Evolutionary conservation across 192 early-diverging fungal genomes (phyloP).

Genomic region (Obelidium mucronatum): DNA sequence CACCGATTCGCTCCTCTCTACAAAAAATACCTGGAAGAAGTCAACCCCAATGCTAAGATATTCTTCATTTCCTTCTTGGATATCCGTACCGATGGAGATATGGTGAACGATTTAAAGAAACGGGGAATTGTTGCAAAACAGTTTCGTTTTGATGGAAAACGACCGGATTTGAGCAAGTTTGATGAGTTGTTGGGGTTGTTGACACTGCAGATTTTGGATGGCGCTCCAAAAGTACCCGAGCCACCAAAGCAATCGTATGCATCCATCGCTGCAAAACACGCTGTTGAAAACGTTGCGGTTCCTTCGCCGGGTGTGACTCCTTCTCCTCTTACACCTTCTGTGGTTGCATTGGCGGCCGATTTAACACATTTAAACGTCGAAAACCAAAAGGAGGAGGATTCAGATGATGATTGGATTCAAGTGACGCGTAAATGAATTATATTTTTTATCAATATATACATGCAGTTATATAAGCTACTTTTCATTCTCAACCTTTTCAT

Average conservation of each 20-base stretch:
- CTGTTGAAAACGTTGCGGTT: not conserved
- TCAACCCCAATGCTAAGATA: conserved; percentile 37
- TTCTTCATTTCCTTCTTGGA: conserved; percentile 42
- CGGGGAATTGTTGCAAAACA: conserved; percentile 34
- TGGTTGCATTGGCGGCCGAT: not conserved
- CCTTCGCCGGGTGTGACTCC: not conserved
- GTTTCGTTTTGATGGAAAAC: conserved; percentile 29
- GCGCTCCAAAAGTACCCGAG: not conserved
- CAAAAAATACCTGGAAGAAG: conserved; percentile 38
- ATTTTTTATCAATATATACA: no score
- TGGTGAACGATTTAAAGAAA: conserved; percentile 23
- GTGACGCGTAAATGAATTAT: not conserved
- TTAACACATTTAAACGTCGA: not conserved
- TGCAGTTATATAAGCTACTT: no score
- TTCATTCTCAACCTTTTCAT: no score
- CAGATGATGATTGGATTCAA: conserved; percentile 3
- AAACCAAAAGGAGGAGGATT: not conserved
- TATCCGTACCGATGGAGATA: conserved; percentile 28
- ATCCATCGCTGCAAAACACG: not conserved
- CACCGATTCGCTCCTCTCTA: conserved; percentile 37
- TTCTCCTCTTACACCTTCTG: not conserved
- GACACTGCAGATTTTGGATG: conserved; percentile 32
- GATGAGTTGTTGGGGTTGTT: conserved; percentile 34
- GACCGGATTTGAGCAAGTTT: conserved; percentile 37
- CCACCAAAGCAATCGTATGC: not conserved